Conservation (phyloP, 495 filamentous ascomycete species). For the Daldinia concentrica region DNA sequence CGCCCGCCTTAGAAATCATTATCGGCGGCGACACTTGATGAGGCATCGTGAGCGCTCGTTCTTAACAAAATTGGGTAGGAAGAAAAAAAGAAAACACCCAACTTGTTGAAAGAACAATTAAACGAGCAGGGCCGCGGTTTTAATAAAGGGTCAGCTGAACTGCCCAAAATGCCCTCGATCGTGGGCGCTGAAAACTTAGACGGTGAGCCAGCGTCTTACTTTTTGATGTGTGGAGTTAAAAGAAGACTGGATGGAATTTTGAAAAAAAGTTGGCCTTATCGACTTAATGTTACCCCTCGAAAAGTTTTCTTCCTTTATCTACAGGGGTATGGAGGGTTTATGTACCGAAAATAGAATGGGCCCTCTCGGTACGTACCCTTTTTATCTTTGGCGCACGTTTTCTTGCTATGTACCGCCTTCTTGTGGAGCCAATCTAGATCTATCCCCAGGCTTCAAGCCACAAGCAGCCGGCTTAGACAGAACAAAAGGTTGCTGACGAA, state of each 20-base stretch:
- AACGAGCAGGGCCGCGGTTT: slow-evolving; percentile 9
- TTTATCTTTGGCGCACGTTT: slow-evolving; percentile 13
- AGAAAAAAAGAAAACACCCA: slow-evolving; percentile 14
- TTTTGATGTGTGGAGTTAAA: slow-evolving; percentile 14
- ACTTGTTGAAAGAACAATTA: slow-evolving; percentile 5
- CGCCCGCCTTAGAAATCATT: slow-evolving; percentile 51
- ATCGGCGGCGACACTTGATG: slow-evolving; percentile 52
- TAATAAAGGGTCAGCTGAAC: slow-evolving; percentile 21
- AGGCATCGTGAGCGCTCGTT: slow-evolving; percentile 43
- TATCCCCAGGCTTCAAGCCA: slow-evolving; percentile 8
- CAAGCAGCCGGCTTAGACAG: background rate
- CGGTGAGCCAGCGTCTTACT: slow-evolving; percentile 32
- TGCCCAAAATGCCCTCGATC: slow-evolving; percentile 34
- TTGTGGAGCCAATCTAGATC: slow-evolving; percentile 36
- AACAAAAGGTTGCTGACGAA: background rate
- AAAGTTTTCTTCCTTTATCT: slow-evolving; percentile 38
- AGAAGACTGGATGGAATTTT: slow-evolving; percentile 19
- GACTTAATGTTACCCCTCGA: slow-evolving; percentile 24
- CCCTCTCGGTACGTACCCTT: slow-evolving; percentile 25
- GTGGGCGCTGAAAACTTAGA: slow-evolving; percentile 29
- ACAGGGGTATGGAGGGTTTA: slow-evolving; percentile 11
- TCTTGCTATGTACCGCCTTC: slow-evolving; percentile 12
- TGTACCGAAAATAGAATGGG: background rate
- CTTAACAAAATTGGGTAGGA: slow-evolving; percentile 12
- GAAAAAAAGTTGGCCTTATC: slow-evolving; percentile 32